Conservation (phyloP, 192 early-diverging fungal genomes). For the Coemansia sp. region DNA sequence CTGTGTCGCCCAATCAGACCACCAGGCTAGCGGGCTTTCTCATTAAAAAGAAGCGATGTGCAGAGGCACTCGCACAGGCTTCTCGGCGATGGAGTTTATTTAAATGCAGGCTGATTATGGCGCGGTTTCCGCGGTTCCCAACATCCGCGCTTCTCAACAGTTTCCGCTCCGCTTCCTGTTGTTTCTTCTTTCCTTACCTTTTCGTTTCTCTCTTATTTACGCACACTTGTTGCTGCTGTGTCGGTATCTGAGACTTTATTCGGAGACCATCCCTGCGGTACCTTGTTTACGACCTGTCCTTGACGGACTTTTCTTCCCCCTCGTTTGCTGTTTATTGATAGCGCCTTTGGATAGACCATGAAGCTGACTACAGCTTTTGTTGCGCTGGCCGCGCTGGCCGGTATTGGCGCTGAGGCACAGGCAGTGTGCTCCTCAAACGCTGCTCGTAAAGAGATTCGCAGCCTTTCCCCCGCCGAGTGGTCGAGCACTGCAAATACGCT, state of each 20-base stretch:
- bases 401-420: conserved; percentile 34
- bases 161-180: conserved; percentile 9
- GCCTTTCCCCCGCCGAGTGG: conserved; percentile 38
- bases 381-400: conserved; percentile 32
- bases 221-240: conserved; percentile 6
- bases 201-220: conserved; percentile 1
- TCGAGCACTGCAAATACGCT: conserved; percentile 16
- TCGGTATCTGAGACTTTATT: not conserved
- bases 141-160: conserved; percentile 3
- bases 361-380: conserved; percentile 44
- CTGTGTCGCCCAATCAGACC: conserved; percentile 7
- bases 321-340: not conserved
- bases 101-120: not conserved
- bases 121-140: no score
- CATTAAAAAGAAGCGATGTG: conserved; percentile 6
- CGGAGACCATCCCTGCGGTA: conserved; percentile 1
- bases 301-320: conserved; percentile 2
- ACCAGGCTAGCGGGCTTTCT: not conserved
- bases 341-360: conserved; percentile 20
- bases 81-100: not conserved
- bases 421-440: conserved; percentile 17
- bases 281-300: conserved; percentile 12
- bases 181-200: conserved; percentile 1
- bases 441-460: conserved; percentile 51
- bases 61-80: not conserved